Conservation (phyloP, 1,284 basidiomycete genomes). For the Neolentinus lepideus region DNA sequence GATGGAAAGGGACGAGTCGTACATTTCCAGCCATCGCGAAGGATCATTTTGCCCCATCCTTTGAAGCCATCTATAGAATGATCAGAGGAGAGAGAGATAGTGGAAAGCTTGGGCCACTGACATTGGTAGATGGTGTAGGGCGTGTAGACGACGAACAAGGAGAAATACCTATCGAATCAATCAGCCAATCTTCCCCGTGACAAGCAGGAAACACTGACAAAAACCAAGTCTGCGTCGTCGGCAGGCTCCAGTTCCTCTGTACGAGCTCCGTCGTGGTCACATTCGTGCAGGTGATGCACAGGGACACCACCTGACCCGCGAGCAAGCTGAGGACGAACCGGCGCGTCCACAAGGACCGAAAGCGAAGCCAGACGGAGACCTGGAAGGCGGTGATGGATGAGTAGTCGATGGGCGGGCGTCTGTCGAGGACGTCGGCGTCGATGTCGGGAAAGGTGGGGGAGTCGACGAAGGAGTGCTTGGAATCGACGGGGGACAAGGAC, state of each 20-base stretch:
- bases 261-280: conserved; percentile 77
- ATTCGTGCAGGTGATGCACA: conserved; percentile 83
- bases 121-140: conserved; percentile 83
- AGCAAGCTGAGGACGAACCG: conserved; percentile 61
- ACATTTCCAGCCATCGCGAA: conserved; percentile 82
- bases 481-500: conserved; percentile 6
- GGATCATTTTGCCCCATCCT: conserved; percentile 69
- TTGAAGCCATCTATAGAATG: conserved; percentile 56
- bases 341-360: conserved; percentile 68
- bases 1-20: too few species aligned
- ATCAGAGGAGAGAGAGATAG: neutral
- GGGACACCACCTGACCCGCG: conserved; percentile 74
- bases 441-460: conserved; percentile 5
- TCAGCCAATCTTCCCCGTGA: too few species aligned
- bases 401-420: conserved; percentile 49
- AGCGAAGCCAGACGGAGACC: conserved; percentile 44
- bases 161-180: conserved; percentile 55
- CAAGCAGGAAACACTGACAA: conserved; percentile 59
- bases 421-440: conserved; percentile 1
- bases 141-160: conserved; percentile 68
- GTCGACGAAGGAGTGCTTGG: conserved; percentile 13
- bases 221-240: conserved; percentile 79
- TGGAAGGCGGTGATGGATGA: conserved; percentile 46
- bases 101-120: conserved; percentile 23
- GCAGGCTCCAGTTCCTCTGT: conserved; percentile 59